These are phyloP conservation scores for Linum usitatissimum DNA, from an alignment of 345 rosid genomes.

Conservation along the genomic window DNA sequence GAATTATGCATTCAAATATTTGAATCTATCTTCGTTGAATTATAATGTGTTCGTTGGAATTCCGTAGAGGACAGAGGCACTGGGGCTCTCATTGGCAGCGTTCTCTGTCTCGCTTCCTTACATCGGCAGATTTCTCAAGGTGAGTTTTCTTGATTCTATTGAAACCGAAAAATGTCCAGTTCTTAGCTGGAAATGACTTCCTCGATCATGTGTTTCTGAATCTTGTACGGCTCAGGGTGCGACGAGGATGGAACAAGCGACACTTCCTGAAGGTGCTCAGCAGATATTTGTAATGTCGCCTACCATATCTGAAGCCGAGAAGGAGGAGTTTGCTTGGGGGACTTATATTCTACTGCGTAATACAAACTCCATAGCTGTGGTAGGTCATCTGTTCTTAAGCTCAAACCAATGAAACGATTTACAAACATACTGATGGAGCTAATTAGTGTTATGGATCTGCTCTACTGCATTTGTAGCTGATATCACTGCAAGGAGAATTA, in stretches of 20 bases:
- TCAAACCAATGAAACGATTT: background rate
- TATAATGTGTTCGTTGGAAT: background rate
- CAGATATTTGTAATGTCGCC: conserved; percentile 63
- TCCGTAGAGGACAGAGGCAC: conserved; percentile 53
- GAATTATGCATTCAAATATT: too few species aligned
- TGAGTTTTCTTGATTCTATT: conserved; percentile 1
- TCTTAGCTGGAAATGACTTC: background rate
- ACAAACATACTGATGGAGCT: background rate
- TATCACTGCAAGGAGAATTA: conserved; percentile 44
- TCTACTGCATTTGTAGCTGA: conserved; percentile 33
- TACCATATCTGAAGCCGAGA: conserved; percentile 28
- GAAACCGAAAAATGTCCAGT: background rate
- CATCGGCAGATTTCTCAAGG: conserved; percentile 73
- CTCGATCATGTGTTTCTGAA: background rate
- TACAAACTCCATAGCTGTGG: conserved; percentile 65
- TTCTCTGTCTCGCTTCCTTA: conserved; percentile 59
- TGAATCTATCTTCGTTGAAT: too few species aligned
- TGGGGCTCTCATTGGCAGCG: conserved; percentile 62
- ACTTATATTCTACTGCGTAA: conserved; percentile 69
- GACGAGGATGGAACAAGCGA: conserved; percentile 27
- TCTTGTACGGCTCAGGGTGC: conserved; percentile 35
- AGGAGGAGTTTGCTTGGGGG: conserved; percentile 87
- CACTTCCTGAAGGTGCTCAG: conserved; percentile 49
- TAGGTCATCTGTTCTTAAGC: conserved; percentile 14
- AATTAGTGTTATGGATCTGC: background rate